Evolutionary conservation across 2,329 filamentous ascomycete species (phyloP), one percentile per base, ranked within the genome.

Genomic region (Arachnopeziza araneosa): DNA sequence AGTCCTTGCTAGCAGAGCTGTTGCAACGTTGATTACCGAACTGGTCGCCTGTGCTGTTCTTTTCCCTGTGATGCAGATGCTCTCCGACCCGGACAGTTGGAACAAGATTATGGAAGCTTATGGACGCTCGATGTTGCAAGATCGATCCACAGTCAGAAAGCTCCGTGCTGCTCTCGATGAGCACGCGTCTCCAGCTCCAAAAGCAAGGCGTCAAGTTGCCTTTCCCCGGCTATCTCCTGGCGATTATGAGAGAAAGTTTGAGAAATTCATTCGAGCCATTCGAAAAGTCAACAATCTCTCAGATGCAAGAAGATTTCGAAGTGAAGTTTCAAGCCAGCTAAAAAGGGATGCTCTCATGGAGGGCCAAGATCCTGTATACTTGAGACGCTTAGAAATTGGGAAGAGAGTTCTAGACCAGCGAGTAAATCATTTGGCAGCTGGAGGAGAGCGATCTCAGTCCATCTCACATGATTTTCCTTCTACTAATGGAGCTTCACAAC

Each of bases 11-110:
- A 97, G 95, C 72, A 83, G 90, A 62, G 85, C 90, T 50, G 93
- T 97, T 8, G 85, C 84, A 32, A 88, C 88, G 44, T 78, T 99
- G 57, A 83, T 97, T 61, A 87, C 90, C 67, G 96, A 99, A 76
- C 88, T 99, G 62, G 85, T 97, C n/a, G 82, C 91, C 23, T 97
- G 95, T 74, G 91, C 91, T n/a, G 87, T 99, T 49, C 78, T 99
- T 48, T 87, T 86, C 50, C 95, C 95, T 0, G 78, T 96, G 23
- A 81, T 97, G 71, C 86, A 88, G 68, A 79, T 92, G 63, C 78
- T 99, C 21, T 85, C 90, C 5, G 93, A 99, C 67, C 93, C 96
- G 1, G 96, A 99, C 76, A 96, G 89, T 9, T 99, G 93, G 93
- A 98, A 99, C 70, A 93, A 97, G 73, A 75, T 96, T 61, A 91